Evolutionary conservation across 139 green algal genomes (phyloP), one percentile per base, ranked within the genome.

Genomic region (Dunaliella sp.): DNA sequence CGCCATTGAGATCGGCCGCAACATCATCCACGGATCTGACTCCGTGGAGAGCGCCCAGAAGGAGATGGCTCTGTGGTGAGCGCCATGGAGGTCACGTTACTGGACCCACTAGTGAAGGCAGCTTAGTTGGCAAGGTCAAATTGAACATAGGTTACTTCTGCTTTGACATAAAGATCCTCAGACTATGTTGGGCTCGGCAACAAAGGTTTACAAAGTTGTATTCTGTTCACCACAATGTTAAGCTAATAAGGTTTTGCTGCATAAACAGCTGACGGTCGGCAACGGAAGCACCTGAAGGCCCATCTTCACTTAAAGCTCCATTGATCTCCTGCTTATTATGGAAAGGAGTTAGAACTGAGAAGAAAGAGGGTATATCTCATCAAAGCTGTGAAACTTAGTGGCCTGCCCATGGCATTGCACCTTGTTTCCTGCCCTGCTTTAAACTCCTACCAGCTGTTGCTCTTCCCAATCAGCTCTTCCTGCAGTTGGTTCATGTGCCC

Each of bases 11-110:
- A 88, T 96, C 1, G 92, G 95, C 75, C 94, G 97, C 87, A 99
- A 99, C 88, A 90, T 99, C 37, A 98, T 99, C 90, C 96, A 98
- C 88, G 96, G 95, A 87, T 96, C 91, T 33, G 97, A 99, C 93
- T 86, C 86, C 33, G 95, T 98, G 57, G 97, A 99, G 89, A 98
- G 91, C 87, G 97, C 94, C 58, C 85, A 98, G 88, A 94, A 96
- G 80, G 97, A 99, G 92, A 97, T 99, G 81, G 94, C 85, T 25
- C 90, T 99, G n/a, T 99, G 97, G 97, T 99, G 31, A 7, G 81
- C 16, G 31, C 31, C 31, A 65, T 65, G 48, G 48, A 65, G 48
- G 48, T 7, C 12, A 3, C 28, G 22, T 24, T 74, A 24, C 24
- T 74, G 21, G 58, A 79, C 74, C 21, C 74, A 32, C 26, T 30